phyloP scores from a whole-genome alignment of 129 eudicot genomes.

The Artemisia annua region DNA sequence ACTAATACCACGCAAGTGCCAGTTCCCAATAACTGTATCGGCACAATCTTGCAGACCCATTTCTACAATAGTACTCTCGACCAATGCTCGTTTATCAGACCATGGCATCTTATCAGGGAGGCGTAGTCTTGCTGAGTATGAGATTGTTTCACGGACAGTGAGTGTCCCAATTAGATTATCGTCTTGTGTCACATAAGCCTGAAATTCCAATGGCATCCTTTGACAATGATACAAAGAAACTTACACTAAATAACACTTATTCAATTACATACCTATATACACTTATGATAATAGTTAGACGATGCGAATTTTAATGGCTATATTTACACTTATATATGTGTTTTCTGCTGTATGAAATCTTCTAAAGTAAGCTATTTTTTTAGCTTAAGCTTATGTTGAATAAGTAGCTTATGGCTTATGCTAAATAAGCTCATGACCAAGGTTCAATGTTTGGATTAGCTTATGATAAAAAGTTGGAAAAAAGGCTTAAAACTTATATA shows the following conservation, averaged over 20 bases:
- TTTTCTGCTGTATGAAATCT: too few relatives aligned
- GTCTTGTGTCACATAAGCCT: conserved; percentile 99
- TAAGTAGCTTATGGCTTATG: too few relatives aligned
- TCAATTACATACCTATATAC: too few relatives aligned
- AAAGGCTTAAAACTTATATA: too few relatives aligned
- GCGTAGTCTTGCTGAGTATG: conserved; percentile 81
- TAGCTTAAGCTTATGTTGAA: too few relatives aligned
- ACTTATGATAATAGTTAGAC: too few relatives aligned
- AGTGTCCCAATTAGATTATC: conserved; percentile 97
- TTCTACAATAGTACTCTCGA: conserved; percentile 92
- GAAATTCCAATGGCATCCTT: background rate
- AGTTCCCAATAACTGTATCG: conserved; percentile 90
- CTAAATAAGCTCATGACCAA: too few relatives aligned
- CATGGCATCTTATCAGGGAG: conserved; percentile 86
- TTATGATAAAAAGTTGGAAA: too few relatives aligned
- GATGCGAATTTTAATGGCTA: too few relatives aligned
- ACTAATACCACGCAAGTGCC: conserved; percentile 97
- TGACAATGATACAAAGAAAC: background rate
- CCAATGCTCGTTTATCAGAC: conserved; percentile 72
- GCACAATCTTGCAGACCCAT: conserved; percentile 99
- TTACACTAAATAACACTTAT: background rate
- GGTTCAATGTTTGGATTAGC: too few relatives aligned
- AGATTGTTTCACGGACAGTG: conserved; percentile 93
- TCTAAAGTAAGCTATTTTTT: too few relatives aligned
- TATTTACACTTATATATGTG: too few relatives aligned